Conservation (phyloP, 2,329 filamentous ascomycete species). For the Zalaria obscura region DNA sequence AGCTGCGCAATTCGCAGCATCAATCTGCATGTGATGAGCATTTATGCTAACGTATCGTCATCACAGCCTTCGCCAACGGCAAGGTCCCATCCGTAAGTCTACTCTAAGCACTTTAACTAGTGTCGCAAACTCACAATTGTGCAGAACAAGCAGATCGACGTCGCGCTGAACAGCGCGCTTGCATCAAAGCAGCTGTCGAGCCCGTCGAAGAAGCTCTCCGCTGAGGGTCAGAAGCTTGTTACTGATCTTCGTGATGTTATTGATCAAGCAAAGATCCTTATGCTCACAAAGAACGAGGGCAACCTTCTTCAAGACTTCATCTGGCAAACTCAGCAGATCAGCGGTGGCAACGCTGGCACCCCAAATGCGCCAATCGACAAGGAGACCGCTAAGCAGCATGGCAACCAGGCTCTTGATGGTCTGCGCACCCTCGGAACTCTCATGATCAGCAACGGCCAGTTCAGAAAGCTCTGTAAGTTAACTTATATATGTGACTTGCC, state of each 20-base stretch:
- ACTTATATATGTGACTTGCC: neutral
- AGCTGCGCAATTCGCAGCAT: too few relatives aligned
- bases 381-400: slow-evolving; percentile 67
- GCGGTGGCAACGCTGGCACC: slow-evolving; percentile 43
- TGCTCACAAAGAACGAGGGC: slow-evolving; percentile 89
- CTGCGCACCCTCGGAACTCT: slow-evolving; percentile 78
- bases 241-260: slow-evolving; percentile 67
- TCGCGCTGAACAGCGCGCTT: slow-evolving; percentile 81
- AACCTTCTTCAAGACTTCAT: slow-evolving; percentile 94
- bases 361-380: slow-evolving; percentile 60
- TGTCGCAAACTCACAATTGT: slow-evolving; percentile 5
- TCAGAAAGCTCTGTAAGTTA: slow-evolving; percentile 69
- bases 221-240: slow-evolving; percentile 69
- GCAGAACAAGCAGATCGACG: slow-evolving; percentile 88
- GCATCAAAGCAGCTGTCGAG: slow-evolving; percentile 52
- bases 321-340: slow-evolving; percentile 75
- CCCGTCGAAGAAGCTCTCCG: slow-evolving; percentile 64
- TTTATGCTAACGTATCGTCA: slow-evolving; percentile 3
- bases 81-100: slow-evolving; percentile 73
- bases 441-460: slow-evolving; percentile 90
- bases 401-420: slow-evolving; percentile 69
- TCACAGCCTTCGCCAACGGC: slow-evolving; percentile 61
- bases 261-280: slow-evolving; percentile 66
- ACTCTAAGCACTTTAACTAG: neutral
- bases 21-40: neutral